These are phyloP conservation scores for Pascua sp. DNA, from an alignment of 1,284 basidiomycete genomes.

Conservation along the genomic window DNA sequence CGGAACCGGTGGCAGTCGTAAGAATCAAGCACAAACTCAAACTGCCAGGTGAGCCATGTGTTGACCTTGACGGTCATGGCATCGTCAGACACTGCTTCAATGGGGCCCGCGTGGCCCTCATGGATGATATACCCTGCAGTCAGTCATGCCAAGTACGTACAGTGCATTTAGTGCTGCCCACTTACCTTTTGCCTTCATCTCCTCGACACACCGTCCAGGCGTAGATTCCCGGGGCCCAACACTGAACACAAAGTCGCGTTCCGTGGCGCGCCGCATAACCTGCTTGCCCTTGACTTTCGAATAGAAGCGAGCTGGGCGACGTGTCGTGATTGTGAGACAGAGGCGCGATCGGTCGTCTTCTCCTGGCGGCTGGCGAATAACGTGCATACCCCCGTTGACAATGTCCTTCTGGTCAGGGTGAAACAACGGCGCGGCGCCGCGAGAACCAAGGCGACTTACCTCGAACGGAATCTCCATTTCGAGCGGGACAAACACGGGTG, in stretches of 20 bases:
- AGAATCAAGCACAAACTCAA: slow-evolving; percentile 11
- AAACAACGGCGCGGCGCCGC: too few relatives aligned
- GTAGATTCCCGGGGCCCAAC: slow-evolving; percentile 9
- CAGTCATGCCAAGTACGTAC: neutral
- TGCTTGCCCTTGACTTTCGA: slow-evolving; percentile 2
- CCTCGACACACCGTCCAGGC: slow-evolving; percentile 6
- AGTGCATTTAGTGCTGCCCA: neutral
- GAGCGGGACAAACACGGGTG: slow-evolving; percentile 16
- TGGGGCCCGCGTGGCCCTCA: slow-evolving; percentile 21
- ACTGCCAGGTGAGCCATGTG: slow-evolving; percentile 21
- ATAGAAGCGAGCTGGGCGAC: slow-evolving; percentile 21
- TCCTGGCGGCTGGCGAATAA: neutral
- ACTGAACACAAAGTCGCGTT: slow-evolving; percentile 22
- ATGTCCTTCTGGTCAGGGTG: slow-evolving; percentile 11
- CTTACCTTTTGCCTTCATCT: slow-evolving; percentile 16
- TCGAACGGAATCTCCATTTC: slow-evolving; percentile 20
- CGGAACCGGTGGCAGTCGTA: neutral
- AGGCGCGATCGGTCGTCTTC: slow-evolving; percentile 1
- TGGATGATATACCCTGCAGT: slow-evolving; percentile 16
- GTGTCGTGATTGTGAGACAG: slow-evolving; percentile 16
- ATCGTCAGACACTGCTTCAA: slow-evolving; percentile 11
- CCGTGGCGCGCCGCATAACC: slow-evolving; percentile 15
- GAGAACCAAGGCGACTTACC: neutral
- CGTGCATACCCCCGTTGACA: slow-evolving; percentile 12
- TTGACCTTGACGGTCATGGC: slow-evolving; percentile 6